Base-by-base conservation (phyloP, 495 filamentous ascomycete genomes). In the Penicillium canariense region DNA sequence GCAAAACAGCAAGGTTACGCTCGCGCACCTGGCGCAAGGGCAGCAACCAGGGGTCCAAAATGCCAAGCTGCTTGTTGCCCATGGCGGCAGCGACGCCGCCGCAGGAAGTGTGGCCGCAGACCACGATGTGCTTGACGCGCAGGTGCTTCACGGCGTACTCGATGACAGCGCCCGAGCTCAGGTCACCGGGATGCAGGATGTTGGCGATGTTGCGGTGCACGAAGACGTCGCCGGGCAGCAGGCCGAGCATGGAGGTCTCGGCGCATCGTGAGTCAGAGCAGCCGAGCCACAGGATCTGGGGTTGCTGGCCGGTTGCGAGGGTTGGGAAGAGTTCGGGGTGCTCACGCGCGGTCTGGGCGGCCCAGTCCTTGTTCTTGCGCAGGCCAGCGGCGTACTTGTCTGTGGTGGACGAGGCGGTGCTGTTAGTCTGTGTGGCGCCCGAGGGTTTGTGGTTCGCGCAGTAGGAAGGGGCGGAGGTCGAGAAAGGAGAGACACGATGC, bases 191-290 rank as follows among this genome's bases (percentile, higher is more conserved):
- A 52, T 85, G 84, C 47, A 96, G 69, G 70, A 94, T 80, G 75
- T 96, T 96, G 68, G 90, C 91, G 70, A 96, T 94, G 78, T 96
- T 96, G 68, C 91, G 89, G 79, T 96, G 91, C 49, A 90, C 87
- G 70, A 96, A 96, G 59, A 96, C 85, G 60, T 96, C 90, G 59
- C 91, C 91, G 4, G 91, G 91, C 54, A 90, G 77, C 40, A 91
- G 80, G 58, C 85, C 84, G 4, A 91, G 79, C 60, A 96, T 75
- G 50, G 87, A 91, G 10, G 91, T 96, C 68, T 96, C 91, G 1
- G 91, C 91, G 65, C 88, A 86, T 54, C 91, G 88, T 17, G 86
- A 89, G 78, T 96, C 91, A 57, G 90, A 88, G 81, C 91, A 96
- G 62, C 91, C 91, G 59, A 96, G 79, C 91, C 91, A 96, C 59